Evolutionary conservation across 495 filamentous ascomycete genomes (phyloP), one percentile per base, ranked within the genome.

Genomic region (Hapsidospora chrysogenum): DNA sequence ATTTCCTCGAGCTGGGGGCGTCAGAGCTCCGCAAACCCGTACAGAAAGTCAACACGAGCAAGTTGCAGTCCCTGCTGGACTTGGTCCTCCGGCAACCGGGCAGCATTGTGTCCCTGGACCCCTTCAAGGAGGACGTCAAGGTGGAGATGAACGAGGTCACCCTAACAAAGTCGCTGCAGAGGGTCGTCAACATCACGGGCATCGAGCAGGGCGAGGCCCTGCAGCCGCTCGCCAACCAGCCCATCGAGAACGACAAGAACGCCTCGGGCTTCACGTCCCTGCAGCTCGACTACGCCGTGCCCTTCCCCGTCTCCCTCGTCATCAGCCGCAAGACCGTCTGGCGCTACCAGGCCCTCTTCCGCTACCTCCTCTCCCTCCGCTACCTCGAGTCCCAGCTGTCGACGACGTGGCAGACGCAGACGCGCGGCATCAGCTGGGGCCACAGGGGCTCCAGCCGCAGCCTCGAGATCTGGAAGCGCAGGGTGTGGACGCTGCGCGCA

Each of bases 91-190:
- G 86, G 3, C 89, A 97, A 47, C 85, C 89, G 2, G 89, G 92
- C 9, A 94, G 80, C 48, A 78, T 97, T 32, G 87, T 89, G 11
- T 85, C 85, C 2, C 72, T 87, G 35, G 89, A 96, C 53, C 85
- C 86, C 0, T 97, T 87, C 64, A 96, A 95, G 50, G 89, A 97
- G 53, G 85, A 96, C 47, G 83, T 97, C 42, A 93, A 92, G 51
- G 80, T 97, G 7, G 74, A 80, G 41, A 94, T 96, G 84, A 95
- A 94, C 54, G 85, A 94, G 44, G 72, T 87, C 35, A 78, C 80
- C 13, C 70, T 97, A 18, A 89, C 82, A 4, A 87, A 86, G 45
- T 86, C 83, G 66, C 63, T 97, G 33, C 93, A 94, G 74, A 75
- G 85, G 15, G 85, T 97, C 19, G 87, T 97, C 38, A 95, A 80